These are phyloP conservation scores for Ceraceosorus guamensis DNA, from an alignment of 1,284 basidiomycete genomes.

Conservation along the genomic window DNA sequence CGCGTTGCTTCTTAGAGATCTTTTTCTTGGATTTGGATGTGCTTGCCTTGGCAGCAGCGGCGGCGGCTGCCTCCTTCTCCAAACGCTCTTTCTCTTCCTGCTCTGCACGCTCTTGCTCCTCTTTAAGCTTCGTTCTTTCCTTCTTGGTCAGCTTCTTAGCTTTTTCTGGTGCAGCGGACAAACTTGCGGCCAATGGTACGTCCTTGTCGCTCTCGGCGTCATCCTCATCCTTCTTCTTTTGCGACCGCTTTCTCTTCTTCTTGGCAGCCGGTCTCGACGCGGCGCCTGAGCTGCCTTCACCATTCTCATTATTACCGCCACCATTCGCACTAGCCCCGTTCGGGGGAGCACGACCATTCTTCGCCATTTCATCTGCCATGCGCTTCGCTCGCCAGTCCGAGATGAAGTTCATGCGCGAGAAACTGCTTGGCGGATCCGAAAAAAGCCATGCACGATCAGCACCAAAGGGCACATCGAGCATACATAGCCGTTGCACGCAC, in stretches of 20 bases:
- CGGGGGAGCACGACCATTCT: conserved; percentile 1
- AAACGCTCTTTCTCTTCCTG: conserved; percentile 35
- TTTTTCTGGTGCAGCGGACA: conserved; percentile 17
- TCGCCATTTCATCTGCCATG: conserved; percentile 21
- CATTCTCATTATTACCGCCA: conserved; percentile 10
- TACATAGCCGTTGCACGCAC: too few relatives aligned
- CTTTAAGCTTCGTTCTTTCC: conserved; percentile 29
- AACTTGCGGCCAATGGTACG: conserved; percentile 23
- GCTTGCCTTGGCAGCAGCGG: conserved; percentile 2
- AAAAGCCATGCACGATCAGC: conserved; percentile 3
- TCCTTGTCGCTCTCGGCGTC: conserved; percentile 31
- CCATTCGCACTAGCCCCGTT: conserved; percentile 11
- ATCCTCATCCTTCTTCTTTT: conserved; percentile 28
- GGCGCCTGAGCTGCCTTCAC: too few relatives aligned
- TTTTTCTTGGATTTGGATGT: conserved; percentile 19
- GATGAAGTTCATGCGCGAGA: conserved; percentile 36
- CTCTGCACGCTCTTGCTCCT: conserved; percentile 22
- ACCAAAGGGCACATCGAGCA: too few relatives aligned
- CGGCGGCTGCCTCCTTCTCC: conserved; percentile 24
- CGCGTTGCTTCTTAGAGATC: conserved; percentile 19
- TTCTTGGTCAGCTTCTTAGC: conserved; percentile 23
- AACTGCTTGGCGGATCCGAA: too few relatives aligned
- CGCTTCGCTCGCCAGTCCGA: conserved; percentile 28
- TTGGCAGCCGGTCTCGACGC: conserved; percentile 19
- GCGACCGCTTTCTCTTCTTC: conserved; percentile 16